phyloP scores from a whole-genome alignment of 306 rosid genomes.

The Lithocarpus polystachyus region DNA sequence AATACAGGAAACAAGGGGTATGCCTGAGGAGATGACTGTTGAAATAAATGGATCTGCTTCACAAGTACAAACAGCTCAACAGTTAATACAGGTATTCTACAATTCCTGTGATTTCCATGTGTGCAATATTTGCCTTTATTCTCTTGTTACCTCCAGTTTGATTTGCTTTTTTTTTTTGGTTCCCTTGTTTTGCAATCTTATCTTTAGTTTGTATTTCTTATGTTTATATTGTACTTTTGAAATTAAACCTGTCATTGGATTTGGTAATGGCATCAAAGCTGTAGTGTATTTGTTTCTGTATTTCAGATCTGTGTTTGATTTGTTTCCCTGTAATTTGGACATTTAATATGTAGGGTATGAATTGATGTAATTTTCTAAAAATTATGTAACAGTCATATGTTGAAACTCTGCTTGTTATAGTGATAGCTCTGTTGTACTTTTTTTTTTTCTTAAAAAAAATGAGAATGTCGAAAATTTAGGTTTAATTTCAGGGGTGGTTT shows the following conservation, averaged over 20 bases:
- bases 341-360: background rate
- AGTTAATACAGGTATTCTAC: slow-evolving; percentile 48
- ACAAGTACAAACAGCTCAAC: slow-evolving; percentile 58
- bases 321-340: background rate
- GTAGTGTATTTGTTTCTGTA: background rate
- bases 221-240: background rate
- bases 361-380: background rate
- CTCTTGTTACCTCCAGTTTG: background rate
- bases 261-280: background rate
- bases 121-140: background rate
- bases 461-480: no score
- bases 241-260: background rate
- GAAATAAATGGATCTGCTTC: slow-evolving; percentile 58
- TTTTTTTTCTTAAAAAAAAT: no score
- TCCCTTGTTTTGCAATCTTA: background rate
- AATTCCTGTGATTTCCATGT: background rate
- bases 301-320: background rate
- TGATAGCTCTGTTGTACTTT: background rate
- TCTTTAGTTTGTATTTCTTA: background rate
- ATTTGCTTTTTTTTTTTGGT: background rate
- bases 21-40: slow-evolving; percentile 64
- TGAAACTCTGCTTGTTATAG: background rate
- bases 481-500: no score
- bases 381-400: background rate
- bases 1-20: slow-evolving; percentile 64